phyloP scores from a whole-genome alignment of 768 basidiomycete genomes.

The Russula compacta region DNA sequence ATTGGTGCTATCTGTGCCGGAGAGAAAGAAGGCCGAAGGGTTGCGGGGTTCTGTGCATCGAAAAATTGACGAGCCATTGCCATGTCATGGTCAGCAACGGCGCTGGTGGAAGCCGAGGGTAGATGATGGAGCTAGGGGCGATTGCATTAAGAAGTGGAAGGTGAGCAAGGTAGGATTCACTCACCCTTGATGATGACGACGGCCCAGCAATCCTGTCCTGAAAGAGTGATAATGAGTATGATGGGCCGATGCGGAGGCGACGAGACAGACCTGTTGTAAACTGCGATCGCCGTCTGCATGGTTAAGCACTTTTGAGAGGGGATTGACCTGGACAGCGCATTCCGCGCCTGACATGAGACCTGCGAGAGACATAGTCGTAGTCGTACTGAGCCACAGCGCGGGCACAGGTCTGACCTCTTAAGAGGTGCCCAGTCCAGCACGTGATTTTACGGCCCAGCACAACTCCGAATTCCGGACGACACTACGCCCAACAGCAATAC shows the following conservation, averaged over 20 bases:
- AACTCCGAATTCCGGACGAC: not conserved
- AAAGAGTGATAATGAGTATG: not conserved
- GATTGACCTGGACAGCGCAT: slow-evolving; percentile 77
- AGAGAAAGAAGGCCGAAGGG: slow-evolving; percentile 30
- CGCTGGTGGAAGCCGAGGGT: slow-evolving; percentile 43
- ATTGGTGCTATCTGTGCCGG: slow-evolving; percentile 28
- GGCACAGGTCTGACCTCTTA: not conserved
- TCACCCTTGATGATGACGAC: slow-evolving; percentile 64
- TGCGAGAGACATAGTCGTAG: slow-evolving; percentile 60
- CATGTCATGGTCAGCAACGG: slow-evolving; percentile 55
- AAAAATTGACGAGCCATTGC: slow-evolving; percentile 78
- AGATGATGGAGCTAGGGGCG: slow-evolving; percentile 60
- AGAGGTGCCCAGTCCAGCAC: not conserved
- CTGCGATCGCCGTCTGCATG: slow-evolving; percentile 85
- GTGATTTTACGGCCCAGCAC: not conserved
- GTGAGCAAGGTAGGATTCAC: slow-evolving; percentile 18
- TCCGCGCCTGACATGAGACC: slow-evolving; percentile 82
- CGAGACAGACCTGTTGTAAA: slow-evolving; percentile 61
- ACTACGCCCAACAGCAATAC: too few species aligned
- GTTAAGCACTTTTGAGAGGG: slow-evolving; percentile 82
- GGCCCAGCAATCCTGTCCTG: slow-evolving; percentile 71
- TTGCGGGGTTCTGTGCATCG: slow-evolving; percentile 34
- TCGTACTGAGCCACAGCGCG: not conserved
- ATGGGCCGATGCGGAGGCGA: not conserved
- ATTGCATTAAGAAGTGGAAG: not conserved